These are phyloP conservation scores for Reticulomyxa filosa DNA, from an alignment of 78 protist species.

Conservation along the genomic window DNA sequence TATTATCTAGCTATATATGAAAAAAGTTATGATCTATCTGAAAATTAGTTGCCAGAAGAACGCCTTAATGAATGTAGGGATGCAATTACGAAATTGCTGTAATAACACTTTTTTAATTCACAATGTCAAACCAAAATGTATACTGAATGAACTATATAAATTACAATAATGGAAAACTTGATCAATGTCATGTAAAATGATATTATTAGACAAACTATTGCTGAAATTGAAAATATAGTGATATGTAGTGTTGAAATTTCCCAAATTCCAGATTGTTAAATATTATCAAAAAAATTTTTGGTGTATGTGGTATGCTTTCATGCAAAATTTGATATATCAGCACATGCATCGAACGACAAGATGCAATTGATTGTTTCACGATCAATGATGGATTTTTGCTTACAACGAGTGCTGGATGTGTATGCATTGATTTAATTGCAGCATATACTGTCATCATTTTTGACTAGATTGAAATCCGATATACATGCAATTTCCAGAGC, in stretches of 20 bases:
- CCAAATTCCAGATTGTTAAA: slow-evolving; percentile 77
- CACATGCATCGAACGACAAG: not conserved
- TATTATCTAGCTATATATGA: not conserved
- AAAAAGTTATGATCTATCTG: not conserved
- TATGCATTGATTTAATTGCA: no score
- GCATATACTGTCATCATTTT: not conserved
- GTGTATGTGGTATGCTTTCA: slow-evolving; percentile 20
- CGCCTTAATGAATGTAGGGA: slow-evolving; percentile 13
- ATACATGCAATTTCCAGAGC: no score
- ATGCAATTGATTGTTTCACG: slow-evolving; percentile 22
- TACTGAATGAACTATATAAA: not conserved
- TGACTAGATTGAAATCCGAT: slow-evolving; percentile 11
- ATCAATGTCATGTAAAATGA: slow-evolving; percentile 68
- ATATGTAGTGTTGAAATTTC: slow-evolving; percentile 17
- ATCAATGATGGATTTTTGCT: no score
- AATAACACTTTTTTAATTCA: slow-evolving; percentile 43
- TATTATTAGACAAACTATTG: slow-evolving; percentile 60
- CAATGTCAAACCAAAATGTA: slow-evolving; percentile 28
- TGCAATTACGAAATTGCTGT: slow-evolving; percentile 47
- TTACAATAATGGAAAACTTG: not conserved
- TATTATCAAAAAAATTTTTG: slow-evolving; percentile 50
- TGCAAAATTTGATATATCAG: slow-evolving; percentile 82
- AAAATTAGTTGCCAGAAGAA: no score
- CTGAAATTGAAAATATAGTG: slow-evolving; percentile 29
- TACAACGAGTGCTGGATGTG: no score